Conservation (phyloP, 2,329 filamentous ascomycete genomes). For the Neurospora crassa region DNA sequence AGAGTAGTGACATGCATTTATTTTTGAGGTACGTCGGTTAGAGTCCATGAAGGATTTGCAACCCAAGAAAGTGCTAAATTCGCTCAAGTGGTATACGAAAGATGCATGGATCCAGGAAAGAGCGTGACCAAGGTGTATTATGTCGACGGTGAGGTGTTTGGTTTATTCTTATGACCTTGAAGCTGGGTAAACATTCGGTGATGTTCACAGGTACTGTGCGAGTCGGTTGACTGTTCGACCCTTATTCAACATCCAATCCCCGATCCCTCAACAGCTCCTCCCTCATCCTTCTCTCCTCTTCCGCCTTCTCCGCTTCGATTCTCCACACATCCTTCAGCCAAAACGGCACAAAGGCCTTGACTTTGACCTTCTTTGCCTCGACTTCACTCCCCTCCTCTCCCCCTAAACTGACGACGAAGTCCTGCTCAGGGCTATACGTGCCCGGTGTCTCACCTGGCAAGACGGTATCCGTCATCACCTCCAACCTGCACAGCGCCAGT, state of each 20-base stretch:
- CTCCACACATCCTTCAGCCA: constrained; percentile 50
- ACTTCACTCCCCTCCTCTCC: constrained; percentile 1
- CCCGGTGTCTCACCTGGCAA: constrained; percentile 58
- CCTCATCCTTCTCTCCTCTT: not conserved
- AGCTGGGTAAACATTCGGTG: not conserved
- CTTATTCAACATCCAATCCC: not conserved
- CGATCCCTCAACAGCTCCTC: not conserved
- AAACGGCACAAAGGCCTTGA: constrained; percentile 75
- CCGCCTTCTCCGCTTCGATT: not conserved
- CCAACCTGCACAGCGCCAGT: constrained; percentile 74
- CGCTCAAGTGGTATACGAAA: too few species aligned
- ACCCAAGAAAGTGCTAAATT: too few species aligned
- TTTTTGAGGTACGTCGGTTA: too few species aligned
- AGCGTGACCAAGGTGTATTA: too few species aligned
- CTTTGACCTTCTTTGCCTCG: constrained; percentile 35
- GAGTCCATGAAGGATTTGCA: too few species aligned
- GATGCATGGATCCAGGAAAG: too few species aligned
- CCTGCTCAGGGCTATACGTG: constrained; percentile 47
- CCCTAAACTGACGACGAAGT: constrained; percentile 41
- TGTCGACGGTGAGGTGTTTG: too few species aligned
- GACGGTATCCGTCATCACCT: constrained; percentile 77
- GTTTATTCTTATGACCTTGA: too few species aligned
- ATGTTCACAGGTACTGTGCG: not conserved
- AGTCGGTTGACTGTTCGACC: not conserved
- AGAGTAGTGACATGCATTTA: too few species aligned